Evolutionary conservation across 306 rosid genomes (phyloP).

Genomic region (Boehmeria nivea): DNA sequence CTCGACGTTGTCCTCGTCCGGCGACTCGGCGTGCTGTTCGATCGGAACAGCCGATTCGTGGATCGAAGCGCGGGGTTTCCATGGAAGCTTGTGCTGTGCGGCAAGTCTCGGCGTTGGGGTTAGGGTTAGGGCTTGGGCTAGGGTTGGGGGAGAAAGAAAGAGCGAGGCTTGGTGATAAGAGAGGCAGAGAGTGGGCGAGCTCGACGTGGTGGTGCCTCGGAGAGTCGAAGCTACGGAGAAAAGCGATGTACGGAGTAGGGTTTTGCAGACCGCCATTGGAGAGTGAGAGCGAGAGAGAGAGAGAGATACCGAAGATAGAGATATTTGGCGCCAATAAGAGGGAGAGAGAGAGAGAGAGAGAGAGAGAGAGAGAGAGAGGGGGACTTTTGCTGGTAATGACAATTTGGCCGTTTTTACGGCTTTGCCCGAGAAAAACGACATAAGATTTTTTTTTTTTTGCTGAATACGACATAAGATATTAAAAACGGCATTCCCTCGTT

Average conservation of each 20-base stretch:
- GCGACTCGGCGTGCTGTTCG: conserved; percentile 13
- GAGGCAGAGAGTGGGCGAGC: conserved; percentile 13
- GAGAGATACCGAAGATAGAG: too few species aligned
- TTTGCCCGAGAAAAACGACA: too few species aligned
- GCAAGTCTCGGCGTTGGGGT: too few species aligned
- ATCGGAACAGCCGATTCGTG: conserved; percentile 22
- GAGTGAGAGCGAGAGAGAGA: conserved; percentile 3
- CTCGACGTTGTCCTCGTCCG: conserved; percentile 43
- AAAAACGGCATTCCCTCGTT: too few species aligned
- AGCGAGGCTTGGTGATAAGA: conserved; percentile 12
- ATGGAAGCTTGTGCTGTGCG: background rate
- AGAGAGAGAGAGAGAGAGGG: too few species aligned
- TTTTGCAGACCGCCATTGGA: conserved; percentile 35
- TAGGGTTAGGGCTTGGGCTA: too few species aligned
- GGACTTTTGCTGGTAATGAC: too few species aligned
- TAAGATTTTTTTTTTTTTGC: too few species aligned
- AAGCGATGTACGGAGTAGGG: conserved; percentile 36
- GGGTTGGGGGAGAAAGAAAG: conserved; percentile 12
- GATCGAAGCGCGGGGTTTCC: conserved; percentile 39
- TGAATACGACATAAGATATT: too few species aligned
- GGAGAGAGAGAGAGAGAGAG: too few species aligned
- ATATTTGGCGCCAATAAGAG: conserved; percentile 7
- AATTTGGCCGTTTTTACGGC: too few species aligned
- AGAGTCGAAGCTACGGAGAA: conserved; percentile 18
- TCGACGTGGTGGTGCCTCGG: conserved; percentile 15